Evolutionary conservation across 768 basidiomycete species (phyloP), one percentile per base, ranked within the genome.

Genomic region (Termitomyces sp.): DNA sequence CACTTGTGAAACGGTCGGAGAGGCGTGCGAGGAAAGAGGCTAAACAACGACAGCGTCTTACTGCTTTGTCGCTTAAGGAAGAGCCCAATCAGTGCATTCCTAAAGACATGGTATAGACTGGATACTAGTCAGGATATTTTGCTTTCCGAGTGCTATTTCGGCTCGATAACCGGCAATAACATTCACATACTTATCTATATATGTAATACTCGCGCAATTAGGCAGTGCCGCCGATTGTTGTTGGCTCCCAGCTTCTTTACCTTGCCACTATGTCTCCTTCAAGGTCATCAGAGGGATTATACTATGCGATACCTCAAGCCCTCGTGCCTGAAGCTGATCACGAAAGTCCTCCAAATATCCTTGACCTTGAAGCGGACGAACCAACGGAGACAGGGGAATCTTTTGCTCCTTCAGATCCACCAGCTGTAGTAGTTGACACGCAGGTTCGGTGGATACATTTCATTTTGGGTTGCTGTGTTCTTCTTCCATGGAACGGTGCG

Each of bases 401-500:
- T 38, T 56, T 59, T 34, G 54, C 55, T 50, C 66, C 67, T 52
- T 62, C 60, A 17, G 72, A 65, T 54, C 71, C 62, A 27, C 62
- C 66, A 56, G 59, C 68, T 48, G 65, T 67, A 32, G 62, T 71
- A 29, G 67, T 58, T 42, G 54, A 55, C 35, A 9, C 70, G 34
- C 75, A 73, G 44, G 77, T 86, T 61, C 69, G 73, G 49, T 86
- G 85, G 83, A 80, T 86, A 40, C 81, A 85, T 61, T 89, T 91
- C 60, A 50, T 57, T 11, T 47, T 57, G 25, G 56, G 93, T 4
- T 86, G 86, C 55, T 87, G 91, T n/a, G 81, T 87, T 5, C 77
- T 96, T 8, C 70, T 96, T 17, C 86, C 90, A 21, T 96, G 93
- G 93, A 95, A 95, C 67, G 93, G 93, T 92, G 66, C 66, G 79